Evolutionary conservation across 148 eudicot species (phyloP), one percentile per base, ranked within the genome.

Genomic region (Arbutus unedo): DNA sequence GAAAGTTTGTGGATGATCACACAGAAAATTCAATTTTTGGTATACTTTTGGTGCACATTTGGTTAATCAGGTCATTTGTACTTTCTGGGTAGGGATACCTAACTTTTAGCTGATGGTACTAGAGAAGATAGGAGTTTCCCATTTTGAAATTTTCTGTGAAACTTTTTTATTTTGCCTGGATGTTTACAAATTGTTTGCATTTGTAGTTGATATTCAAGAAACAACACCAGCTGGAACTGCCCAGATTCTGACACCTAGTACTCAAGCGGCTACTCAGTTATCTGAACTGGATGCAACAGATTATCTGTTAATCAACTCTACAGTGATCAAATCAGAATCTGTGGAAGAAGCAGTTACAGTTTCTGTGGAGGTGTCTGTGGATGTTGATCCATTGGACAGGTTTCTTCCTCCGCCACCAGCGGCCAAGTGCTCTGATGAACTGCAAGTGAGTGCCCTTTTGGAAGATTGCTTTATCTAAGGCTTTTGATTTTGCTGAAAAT

Each of bases 371-470:
- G 53, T 10, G 44, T 15, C 14, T 31, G 85, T 85, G 82, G 90
- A 88, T 79, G 53, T 88, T 80, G 92, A 91, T 79, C 93, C 91
- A 23, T 74, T 95, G 84, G 90, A 87, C 67, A 87, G 53, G 51
- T 95, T 95, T 89, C 93, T 95, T 41, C 97, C 92, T 10, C 90
- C 97, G 25, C 94, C 92, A 23, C 90, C 95, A 44, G 87, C 78
- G 50, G 84, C 73, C 49, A 93, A 87, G 83, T 95, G 97, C 87
- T 87, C 97, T 41, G 89, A 84, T 77, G 97, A 92, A 81, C 81
- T 95, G 84, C 98, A 95, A 85, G 98, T 93, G 85, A 79, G 90
- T 84, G 15, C 76, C 31, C 11, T 19, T 72, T 73, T 80, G 59
- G 59, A 78, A 59, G 70, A 53, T 23, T 64, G 31, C 53, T 13